These are phyloP conservation scores for Heterobasidion irregulare DNA, from an alignment of 1,284 basidiomycete species.

Conservation along the genomic window DNA sequence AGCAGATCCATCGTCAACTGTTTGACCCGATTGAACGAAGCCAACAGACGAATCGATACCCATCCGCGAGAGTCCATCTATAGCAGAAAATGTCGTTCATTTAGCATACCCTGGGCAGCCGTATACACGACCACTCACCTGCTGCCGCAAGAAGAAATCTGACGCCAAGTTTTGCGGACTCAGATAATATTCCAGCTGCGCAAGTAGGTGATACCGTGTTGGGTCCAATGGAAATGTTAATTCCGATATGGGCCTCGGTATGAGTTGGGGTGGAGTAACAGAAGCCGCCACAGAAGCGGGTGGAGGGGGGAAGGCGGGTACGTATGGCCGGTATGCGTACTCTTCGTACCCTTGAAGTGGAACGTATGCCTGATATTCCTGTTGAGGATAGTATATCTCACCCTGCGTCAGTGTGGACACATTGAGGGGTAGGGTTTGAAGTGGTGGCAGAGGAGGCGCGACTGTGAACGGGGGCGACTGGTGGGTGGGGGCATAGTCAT, in stretches of 20 bases:
- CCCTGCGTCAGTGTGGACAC: conserved; percentile 11
- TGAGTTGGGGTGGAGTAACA: conserved; percentile 23
- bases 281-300: conserved; percentile 19
- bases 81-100: background rate
- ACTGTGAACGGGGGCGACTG: conserved; percentile 24
- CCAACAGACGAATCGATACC: conserved; percentile 75
- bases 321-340: conserved; percentile 9
- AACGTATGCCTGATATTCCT: conserved; percentile 10
- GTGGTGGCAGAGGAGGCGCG: conserved; percentile 23
- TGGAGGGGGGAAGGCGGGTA: conserved; percentile 11
- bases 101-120: conserved; percentile 1
- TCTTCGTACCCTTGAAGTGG: conserved; percentile 11
- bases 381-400: conserved; percentile 14
- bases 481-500: conserved; percentile 13
- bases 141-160: conserved; percentile 74
- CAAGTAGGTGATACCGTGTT: conserved; percentile 59
- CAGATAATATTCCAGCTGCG: conserved; percentile 86
- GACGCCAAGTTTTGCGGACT: conserved; percentile 80
- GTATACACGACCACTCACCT: conserved; percentile 37
- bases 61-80: conserved; percentile 90
- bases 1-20: conserved; percentile 58
- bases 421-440: conserved; percentile 22
- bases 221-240: conserved; percentile 56
- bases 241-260: conserved; percentile 51
- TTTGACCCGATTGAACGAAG: conserved; percentile 81